Percentiles rank a stretch among this genome's conserved stretches.
phyloP scores from a whole-genome alignment of 1,284 basidiomycete species.

The Malassezia dermatis region DNA sequence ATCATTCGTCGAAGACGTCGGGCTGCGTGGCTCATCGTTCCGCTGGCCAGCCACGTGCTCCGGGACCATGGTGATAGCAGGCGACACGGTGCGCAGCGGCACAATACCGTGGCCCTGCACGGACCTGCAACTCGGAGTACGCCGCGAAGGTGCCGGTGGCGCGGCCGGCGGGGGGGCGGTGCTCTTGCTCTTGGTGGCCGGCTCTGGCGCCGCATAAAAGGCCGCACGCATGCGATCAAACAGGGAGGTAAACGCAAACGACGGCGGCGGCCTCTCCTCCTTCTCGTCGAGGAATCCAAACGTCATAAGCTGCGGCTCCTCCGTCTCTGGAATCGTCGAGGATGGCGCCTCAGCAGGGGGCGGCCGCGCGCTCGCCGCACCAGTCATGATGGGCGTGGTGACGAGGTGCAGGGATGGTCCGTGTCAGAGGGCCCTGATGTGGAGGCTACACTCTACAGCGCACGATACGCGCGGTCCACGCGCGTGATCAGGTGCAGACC shows the following conservation, averaged over 20 bases:
- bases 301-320: conserved; percentile 13
- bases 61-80: conserved; percentile 21
- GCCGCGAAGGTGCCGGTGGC: neutral
- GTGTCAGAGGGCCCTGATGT: neutral
- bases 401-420: neutral
- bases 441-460: neutral
- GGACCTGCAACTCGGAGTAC: neutral
- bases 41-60: neutral
- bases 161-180: neutral
- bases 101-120: conserved; percentile 10
- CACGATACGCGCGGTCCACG: conserved; percentile 14
- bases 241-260: conserved; percentile 32
- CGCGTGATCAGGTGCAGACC: conserved; percentile 15
- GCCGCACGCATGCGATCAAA: conserved; percentile 36
- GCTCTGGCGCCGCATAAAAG: conserved; percentile 9
- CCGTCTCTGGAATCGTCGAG: neutral
- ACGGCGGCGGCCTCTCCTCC: conserved; percentile 24
- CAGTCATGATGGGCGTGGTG: neutral
- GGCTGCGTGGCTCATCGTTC: neutral
- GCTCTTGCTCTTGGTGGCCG: neutral
- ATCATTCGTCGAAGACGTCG: neutral
- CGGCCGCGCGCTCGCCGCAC: neutral
- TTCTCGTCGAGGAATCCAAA: conserved; percentile 38
- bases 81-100: conserved; percentile 20
- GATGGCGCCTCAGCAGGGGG: neutral